phyloP scores from a whole-genome alignment of 2,329 filamentous ascomycete genomes.

The Scedosporium apiospermum region DNA sequence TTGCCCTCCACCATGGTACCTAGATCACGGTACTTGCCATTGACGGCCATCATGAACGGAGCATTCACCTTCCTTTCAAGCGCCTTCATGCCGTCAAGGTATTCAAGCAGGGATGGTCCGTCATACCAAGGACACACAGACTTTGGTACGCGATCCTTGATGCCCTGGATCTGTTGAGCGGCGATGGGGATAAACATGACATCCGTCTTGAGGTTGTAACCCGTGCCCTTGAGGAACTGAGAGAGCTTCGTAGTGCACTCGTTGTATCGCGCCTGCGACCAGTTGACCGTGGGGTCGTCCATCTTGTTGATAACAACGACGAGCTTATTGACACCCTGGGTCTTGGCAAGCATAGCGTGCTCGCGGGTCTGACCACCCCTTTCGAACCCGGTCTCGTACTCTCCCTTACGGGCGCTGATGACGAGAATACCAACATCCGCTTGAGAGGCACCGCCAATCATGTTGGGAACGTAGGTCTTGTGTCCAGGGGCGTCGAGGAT shows the following conservation, averaged over 20 bases:
- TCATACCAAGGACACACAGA: conserved; percentile 74
- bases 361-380: conserved; percentile 92
- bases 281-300: conserved; percentile 94
- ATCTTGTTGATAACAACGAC: conserved; percentile 98
- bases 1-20: conserved; percentile 97
- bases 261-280: conserved; percentile 86
- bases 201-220: conserved; percentile 90
- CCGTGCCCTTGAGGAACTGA: conserved; percentile 81
- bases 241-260: conserved; percentile 87
- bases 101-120: conserved; percentile 86
- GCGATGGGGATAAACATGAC: conserved; percentile 95
- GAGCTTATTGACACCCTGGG: conserved; percentile 94
- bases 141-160: conserved; percentile 79
- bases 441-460: conserved; percentile 93
- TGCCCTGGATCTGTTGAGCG: conserved; percentile 74
- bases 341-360: conserved; percentile 96
- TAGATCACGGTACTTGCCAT: conserved; percentile 93
- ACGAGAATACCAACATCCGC: conserved; percentile 92
- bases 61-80: conserved; percentile 94
- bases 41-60: conserved; percentile 98
- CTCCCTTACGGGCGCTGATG: conserved; percentile 92
- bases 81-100: conserved; percentile 86
- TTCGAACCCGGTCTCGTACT: conserved; percentile 98
- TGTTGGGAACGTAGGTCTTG: conserved; percentile 96
- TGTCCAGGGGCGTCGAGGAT: conserved; percentile 95